Percentiles rank a stretch among this genome's conserved stretches.
Evolutionary conservation across 2,329 filamentous ascomycete species (phyloP).

Genomic region (Curvularia lunata): DNA sequence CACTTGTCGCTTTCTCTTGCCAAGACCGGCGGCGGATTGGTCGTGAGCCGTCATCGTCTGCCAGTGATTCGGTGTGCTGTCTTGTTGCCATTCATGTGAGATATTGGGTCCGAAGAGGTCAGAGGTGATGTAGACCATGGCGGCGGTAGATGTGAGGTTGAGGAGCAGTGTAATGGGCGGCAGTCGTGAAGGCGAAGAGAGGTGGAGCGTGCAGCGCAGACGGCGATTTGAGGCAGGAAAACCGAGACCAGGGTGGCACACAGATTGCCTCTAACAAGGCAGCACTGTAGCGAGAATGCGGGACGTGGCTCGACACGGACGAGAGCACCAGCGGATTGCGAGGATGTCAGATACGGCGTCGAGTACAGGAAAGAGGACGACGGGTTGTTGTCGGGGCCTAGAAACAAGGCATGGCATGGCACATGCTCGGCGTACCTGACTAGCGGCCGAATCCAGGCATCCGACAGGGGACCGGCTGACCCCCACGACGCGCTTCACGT

Average conservation of each 20-base stretch:
- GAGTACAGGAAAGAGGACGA: neutral
- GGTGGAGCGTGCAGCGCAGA: constrained; percentile 11
- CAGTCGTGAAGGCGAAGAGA: constrained; percentile 4
- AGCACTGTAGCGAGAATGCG: neutral
- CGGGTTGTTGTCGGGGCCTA: constrained; percentile 14
- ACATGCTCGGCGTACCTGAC: constrained; percentile 26
- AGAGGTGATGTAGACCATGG: constrained; percentile 48
- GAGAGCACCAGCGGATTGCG: constrained; percentile 3
- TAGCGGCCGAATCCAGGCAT: constrained; percentile 23
- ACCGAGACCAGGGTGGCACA: neutral
- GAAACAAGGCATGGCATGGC: constrained; percentile 1
- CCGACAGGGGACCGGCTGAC: constrained; percentile 5
- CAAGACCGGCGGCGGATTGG: constrained; percentile 27
- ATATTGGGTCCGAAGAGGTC: constrained; percentile 40
- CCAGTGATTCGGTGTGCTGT: constrained; percentile 17
- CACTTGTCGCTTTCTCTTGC: constrained; percentile 41
- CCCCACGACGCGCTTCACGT: constrained; percentile 35
- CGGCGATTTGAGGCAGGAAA: neutral
- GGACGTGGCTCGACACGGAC: neutral
- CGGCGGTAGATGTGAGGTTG: constrained; percentile 14
- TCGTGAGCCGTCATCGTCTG: constrained; percentile 32
- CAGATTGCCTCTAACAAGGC: constrained; percentile 2
- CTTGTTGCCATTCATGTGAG: constrained; percentile 18
- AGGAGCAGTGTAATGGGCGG: constrained; percentile 11
- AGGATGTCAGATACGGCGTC: neutral